Percentiles rank a stretch among this genome's conserved stretches.
Evolutionary conservation across 129 eudicot genomes (phyloP).

Genomic region (Arctium minus): DNA sequence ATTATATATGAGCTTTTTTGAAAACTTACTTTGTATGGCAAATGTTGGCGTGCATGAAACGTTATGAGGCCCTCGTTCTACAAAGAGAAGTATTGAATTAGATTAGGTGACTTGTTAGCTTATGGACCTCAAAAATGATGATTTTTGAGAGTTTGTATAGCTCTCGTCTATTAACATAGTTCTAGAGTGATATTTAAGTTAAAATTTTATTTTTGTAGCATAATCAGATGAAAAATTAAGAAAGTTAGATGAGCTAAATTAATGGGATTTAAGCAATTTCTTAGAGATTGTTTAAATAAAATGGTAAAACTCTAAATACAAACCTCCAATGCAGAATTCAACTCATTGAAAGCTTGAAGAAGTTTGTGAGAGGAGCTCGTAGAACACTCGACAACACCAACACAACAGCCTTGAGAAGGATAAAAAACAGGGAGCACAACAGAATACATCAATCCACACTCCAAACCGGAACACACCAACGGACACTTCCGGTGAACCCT

Average conservation of each 20-base stretch:
- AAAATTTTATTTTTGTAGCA: too few relatives aligned
- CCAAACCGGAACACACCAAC: neutral
- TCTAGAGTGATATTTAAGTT: too few relatives aligned
- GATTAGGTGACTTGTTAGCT: neutral
- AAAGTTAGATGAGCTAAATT: too few relatives aligned
- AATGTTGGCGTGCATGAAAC: neutral
- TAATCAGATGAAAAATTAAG: too few relatives aligned
- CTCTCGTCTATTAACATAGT: too few relatives aligned
- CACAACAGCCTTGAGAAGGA: neutral
- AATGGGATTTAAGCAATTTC: neutral
- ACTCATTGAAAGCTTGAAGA: neutral
- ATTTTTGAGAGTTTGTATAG: too few relatives aligned
- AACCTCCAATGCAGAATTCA: neutral
- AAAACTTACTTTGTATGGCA: slow-evolving; percentile 1
- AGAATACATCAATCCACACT: neutral
- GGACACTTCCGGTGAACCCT: neutral
- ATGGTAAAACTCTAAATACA: neutral
- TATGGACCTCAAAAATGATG: too few relatives aligned
- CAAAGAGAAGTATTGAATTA: neutral
- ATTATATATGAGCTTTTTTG: neutral
- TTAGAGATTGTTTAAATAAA: neutral
- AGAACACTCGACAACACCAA: slow-evolving; percentile 9
- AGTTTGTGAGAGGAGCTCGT: neutral
- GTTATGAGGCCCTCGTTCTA: neutral
- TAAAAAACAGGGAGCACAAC: neutral